phyloP scores from a whole-genome alignment of 75 land plant genomes.

The Cunninghamia lanceolata region DNA sequence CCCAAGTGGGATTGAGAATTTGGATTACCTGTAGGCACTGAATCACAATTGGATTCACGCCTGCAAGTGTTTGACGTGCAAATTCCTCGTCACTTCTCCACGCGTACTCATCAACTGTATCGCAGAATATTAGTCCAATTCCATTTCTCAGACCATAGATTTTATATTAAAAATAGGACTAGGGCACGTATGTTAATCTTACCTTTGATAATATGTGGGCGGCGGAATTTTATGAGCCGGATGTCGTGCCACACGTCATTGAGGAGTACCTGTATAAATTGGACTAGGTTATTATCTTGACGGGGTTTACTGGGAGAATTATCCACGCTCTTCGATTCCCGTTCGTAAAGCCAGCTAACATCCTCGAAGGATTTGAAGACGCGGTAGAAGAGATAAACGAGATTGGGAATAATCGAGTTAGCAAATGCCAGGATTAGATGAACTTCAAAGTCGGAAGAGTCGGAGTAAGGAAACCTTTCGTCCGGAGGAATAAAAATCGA shows the following conservation, averaged over 20 bases:
- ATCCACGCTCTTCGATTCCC: neutral
- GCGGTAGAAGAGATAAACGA: neutral
- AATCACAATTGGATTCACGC: constrained; percentile 28
- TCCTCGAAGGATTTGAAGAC: constrained; percentile 29
- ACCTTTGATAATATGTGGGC: constrained; percentile 9
- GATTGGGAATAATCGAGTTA: constrained; percentile 22
- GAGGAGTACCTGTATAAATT: neutral
- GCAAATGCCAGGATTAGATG: constrained; percentile 19
- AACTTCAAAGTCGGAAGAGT: constrained; percentile 27
- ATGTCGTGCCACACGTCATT: neutral
- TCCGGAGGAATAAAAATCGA: neutral
- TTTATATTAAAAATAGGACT: too few species aligned
- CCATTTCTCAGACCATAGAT: too few species aligned
- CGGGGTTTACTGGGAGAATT: too few species aligned
- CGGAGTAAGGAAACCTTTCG: constrained; percentile 16
- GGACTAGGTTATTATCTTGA: too few species aligned
- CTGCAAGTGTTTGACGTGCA: constrained; percentile 37
- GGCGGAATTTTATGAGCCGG: neutral
- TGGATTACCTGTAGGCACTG: constrained; percentile 23
- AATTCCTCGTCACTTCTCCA: constrained; percentile 14
- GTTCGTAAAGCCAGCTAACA: constrained; percentile 12
- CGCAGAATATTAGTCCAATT: neutral
- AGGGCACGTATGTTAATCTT: neutral
- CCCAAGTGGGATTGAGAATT: neutral
- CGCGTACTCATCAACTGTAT: constrained; percentile 12